These are phyloP conservation scores for Rossbeevera mucosa DNA, from an alignment of 768 basidiomycete genomes.

Conservation along the genomic window DNA sequence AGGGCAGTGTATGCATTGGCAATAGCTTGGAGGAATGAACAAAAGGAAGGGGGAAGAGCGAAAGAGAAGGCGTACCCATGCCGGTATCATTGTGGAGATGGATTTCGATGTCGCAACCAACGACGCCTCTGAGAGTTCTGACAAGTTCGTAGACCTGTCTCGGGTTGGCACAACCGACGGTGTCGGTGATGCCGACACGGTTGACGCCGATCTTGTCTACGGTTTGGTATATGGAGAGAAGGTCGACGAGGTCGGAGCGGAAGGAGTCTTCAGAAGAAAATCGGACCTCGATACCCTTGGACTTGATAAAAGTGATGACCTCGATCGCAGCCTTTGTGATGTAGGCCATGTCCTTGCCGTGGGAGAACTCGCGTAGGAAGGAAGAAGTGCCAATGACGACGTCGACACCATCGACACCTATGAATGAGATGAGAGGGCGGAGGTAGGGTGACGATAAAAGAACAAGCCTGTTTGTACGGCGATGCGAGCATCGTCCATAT, in stretches of 20 bases:
- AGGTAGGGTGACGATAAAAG: neutral
- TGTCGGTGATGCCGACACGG: constrained; percentile 98
- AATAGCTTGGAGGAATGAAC: constrained; percentile 55
- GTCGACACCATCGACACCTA: constrained; percentile 97
- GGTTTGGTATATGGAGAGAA: constrained; percentile 97
- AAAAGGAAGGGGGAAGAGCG: neutral
- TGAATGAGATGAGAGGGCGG: neutral
- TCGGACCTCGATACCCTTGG: constrained; percentile 98
- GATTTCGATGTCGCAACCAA: constrained; percentile 95
- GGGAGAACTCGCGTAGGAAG: constrained; percentile 98
- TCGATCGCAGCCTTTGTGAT: constrained; percentile 99
- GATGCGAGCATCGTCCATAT: constrained; percentile 98
- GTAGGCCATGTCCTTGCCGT: constrained; percentile 99
- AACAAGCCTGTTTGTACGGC: constrained; percentile 91
- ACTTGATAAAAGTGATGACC: constrained; percentile 99
- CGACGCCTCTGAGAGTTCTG: constrained; percentile 91
- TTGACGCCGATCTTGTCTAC: constrained; percentile 99
- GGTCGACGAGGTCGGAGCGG: constrained; percentile 98
- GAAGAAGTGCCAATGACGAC: constrained; percentile 99
- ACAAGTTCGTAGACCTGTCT: constrained; percentile 98
- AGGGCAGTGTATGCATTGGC: constrained; percentile 98
- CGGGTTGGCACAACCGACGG: constrained; percentile 98
- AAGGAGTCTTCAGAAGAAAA: constrained; percentile 99
- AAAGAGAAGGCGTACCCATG: constrained; percentile 55
- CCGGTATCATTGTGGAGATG: constrained; percentile 99